Base-by-base conservation (phyloP, 768 basidiomycete species). In the Omphalotus guepiniiformis region DNA sequence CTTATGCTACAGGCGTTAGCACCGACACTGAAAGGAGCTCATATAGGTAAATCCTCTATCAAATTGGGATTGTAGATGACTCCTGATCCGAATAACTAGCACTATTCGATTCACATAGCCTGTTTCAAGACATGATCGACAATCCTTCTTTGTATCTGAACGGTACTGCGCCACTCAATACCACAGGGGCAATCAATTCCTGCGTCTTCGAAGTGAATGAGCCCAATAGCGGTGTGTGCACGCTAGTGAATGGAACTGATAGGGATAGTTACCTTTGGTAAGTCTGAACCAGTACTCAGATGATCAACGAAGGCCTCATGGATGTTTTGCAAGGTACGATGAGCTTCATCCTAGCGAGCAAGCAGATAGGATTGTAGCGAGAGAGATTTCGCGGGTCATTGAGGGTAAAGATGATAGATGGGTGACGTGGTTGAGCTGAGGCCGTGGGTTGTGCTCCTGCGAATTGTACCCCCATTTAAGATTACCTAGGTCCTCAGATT, bases 261-360 rank as follows among this genome's bases (percentile, higher is more conserved):
- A 56, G 63, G 12, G 82, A 83, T 53, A 83, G 82, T 56, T 83
- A 72, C 65, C 58, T 82, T 37, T 84, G 82, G 82, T 80, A 53
- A 42, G 76, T 58, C 50, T 8, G 30, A n/a, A n/a, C n/a, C 18
- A 4, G 15, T 23, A 11, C 2, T 22, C 13, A 35, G 9, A 18
- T 15, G 8, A 21, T 55, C 51, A 46, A 13, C 23, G 42, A 30
- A 43, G 4, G 39, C 32, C 7, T 26, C 15, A 44, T 12, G 15
- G 6, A 32, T 16, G 18, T 16, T 22, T 19, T 29, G 57, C n/a
- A 40, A 70, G 67, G 76, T 76, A 61, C 50, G 79, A 83, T 52
- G 81, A 82, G 51, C 63, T 83, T 15, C 81, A 82, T 54, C 77
- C 78, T 5, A 79, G 78, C 3, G 77, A 81, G 54, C 81, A 83